phyloP scores from a whole-genome alignment of 129 eudicot genomes.

The Heracleum sosnowskyi region DNA sequence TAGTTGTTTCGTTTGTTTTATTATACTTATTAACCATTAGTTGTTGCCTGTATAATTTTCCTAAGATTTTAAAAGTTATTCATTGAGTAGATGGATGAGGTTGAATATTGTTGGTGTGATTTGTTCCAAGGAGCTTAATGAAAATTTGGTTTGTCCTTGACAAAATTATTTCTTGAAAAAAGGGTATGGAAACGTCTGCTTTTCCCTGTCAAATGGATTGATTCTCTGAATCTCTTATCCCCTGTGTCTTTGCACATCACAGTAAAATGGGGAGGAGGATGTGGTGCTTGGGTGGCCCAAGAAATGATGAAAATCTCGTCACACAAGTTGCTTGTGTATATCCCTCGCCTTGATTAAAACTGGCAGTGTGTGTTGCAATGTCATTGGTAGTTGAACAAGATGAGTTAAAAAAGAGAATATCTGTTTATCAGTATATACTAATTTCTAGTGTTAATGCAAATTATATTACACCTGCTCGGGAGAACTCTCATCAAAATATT shows the following conservation, averaged over 20 bases:
- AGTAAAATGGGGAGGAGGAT: neutral
- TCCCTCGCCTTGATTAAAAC: neutral
- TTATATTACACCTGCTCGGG: neutral
- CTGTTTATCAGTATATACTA: neutral
- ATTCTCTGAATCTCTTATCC: neutral
- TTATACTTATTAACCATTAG: neutral
- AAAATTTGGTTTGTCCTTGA: neutral
- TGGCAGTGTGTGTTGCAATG: neutral
- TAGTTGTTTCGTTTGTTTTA: neutral
- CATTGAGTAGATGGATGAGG: neutral
- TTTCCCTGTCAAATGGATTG: neutral
- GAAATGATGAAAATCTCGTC: too few relatives aligned
- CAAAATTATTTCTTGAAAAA: neutral
- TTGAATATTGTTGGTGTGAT: neutral
- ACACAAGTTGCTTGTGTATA: neutral
- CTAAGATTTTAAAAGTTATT: neutral
- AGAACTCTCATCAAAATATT: neutral
- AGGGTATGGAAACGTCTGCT: neutral
- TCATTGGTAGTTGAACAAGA: neutral
- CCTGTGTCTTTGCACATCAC: neutral
- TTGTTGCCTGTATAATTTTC: neutral
- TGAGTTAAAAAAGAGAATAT: neutral
- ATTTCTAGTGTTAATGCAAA: neutral
- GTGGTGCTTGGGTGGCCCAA: neutral
- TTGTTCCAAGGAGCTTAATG: neutral